A percentile compares a stretch with the other conserved stretches of the same genome.
phyloP scores from a whole-genome alignment of 352 stramenopile species.

The Phytophthora colocasiae region DNA sequence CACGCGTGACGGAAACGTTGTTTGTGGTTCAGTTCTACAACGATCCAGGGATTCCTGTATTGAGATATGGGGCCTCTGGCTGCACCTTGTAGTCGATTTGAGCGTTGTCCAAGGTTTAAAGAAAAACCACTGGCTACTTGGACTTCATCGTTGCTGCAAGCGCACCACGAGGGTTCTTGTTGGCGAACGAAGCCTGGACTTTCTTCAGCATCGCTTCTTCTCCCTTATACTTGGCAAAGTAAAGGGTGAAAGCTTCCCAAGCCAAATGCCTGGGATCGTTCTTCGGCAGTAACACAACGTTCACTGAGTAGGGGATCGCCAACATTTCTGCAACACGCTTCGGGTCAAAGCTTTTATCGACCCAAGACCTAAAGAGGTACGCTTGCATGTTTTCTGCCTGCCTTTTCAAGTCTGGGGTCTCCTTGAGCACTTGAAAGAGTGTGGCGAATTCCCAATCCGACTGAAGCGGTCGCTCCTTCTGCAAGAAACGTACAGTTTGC shows the following conservation, averaged over 20 bases:
- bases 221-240: not conserved
- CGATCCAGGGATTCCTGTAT: too few species aligned
- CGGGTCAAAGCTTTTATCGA: not conserved
- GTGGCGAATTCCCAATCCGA: not conserved
- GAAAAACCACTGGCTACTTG: not conserved
- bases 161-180: not conserved
- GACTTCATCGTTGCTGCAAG: not conserved
- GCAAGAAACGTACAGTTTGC: not conserved
- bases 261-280: not conserved
- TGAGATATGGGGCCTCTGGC: too few species aligned
- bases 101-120: too few species aligned
- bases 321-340: not conserved
- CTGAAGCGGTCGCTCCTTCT: not conserved
- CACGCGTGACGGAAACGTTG: too few species aligned
- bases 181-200: not conserved
- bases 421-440: not conserved
- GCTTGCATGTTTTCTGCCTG: conserved; percentile 5
- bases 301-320: not conserved
- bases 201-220: not conserved
- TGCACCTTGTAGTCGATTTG: too few species aligned
- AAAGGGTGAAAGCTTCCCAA: not conserved
- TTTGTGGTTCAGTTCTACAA: too few species aligned
- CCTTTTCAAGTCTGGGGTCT: not conserved
- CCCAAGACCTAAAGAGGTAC: not conserved
- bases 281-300: not conserved